Evolutionary conservation across 208 protist genomes (phyloP).

Genomic region (Acanthamoeba rhysodes): DNA sequence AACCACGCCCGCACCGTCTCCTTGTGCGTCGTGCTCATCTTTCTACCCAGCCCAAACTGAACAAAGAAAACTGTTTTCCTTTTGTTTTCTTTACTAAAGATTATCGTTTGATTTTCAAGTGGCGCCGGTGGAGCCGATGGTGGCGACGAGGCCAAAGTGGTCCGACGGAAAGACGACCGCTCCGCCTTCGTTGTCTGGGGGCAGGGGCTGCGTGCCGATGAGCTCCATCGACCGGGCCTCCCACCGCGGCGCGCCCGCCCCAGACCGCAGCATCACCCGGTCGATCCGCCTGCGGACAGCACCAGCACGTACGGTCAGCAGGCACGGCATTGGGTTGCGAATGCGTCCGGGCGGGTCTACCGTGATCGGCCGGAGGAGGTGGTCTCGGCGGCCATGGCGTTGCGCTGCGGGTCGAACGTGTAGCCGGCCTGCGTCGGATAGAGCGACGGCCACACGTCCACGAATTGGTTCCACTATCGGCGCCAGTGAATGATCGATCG

Average conservation of each 20-base stretch:
- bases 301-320: background rate
- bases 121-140: background rate
- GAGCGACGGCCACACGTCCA: slow-evolving; percentile 44
- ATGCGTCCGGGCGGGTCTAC: background rate
- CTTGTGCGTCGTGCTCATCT: no score
- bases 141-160: slow-evolving; percentile 9
- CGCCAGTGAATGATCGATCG: background rate
- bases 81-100: no score
- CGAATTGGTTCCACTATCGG: background rate
- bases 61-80: no score
- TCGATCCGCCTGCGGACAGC: background rate
- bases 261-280: background rate
- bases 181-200: background rate
- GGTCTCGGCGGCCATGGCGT: slow-evolving; percentile 1
- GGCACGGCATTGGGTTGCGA: no score
- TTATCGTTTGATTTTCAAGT: no score
- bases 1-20: no score
- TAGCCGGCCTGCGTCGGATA: background rate
- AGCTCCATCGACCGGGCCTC: slow-evolving; percentile 3
- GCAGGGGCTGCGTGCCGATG: slow-evolving; percentile 6
- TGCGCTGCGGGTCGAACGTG: slow-evolving; percentile 45
- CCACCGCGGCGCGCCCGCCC: background rate
- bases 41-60: no score
- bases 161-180: slow-evolving; percentile 29
- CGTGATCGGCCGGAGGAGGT: background rate